Evolutionary conservation across 805 yeast species (phyloP), one percentile per base, ranked within the genome.

Genomic region (Candida yuanshanica): DNA sequence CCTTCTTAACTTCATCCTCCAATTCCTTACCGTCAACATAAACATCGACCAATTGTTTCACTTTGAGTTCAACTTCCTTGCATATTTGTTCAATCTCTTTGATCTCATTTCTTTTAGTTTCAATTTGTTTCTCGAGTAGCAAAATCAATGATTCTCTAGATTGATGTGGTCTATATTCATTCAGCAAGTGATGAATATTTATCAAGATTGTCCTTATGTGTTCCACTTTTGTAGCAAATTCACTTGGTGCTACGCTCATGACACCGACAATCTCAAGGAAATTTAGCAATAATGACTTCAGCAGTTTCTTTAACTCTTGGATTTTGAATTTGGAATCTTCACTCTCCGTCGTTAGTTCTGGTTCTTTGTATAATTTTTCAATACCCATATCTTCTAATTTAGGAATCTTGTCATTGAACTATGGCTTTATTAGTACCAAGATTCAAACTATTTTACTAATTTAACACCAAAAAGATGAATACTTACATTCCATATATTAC

Each of bases 151-250:
- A 81, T 55, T 93, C 99, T 39, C 97, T 71, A 4, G 95, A 83
- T 58, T 93, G 99, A 62, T 93, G 98, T 3, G 97, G 93, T 46
- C 99, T 70, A 62, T 93, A 93, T 39, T 90, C 89, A 59, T 93
- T 93, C 44, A 93, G 65, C 27, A 93, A 66, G 60, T 93, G 98
- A 59, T 93, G 97, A 48, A 93, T 80, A 56, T 93, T 93, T 56
- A 91, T 83, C 39, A 93, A 66, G 10, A 91, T 79, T 12, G 83
- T 72, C 47, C 95, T 76, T 29, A 93, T 77, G 49, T 87, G 79
- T 48, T 89, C 95, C 21, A 89, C 76, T 52, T 87, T 84, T 6
- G 63, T 60, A 2, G 73, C 72, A 48, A 72, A 77, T 44, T 75
- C 66, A 18, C 74, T 72, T 1, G 99, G 97, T 44, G 84, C 78